These are phyloP conservation scores for Dorcoceras hygrometricum DNA, from an alignment of 257 asterid species.

Conservation along the genomic window DNA sequence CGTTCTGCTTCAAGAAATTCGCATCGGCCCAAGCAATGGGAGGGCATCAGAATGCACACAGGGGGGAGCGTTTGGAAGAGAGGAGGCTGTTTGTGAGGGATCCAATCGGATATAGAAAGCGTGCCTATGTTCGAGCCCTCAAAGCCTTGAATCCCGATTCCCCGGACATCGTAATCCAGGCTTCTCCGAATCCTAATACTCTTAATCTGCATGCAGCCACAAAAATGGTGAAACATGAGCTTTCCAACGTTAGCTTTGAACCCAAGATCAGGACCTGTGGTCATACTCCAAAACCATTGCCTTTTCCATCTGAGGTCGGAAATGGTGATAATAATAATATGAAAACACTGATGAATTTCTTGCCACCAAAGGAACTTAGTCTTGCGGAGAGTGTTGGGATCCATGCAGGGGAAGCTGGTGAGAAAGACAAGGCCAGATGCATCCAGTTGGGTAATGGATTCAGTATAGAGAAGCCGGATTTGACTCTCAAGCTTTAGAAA, in stretches of 20 bases:
- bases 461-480: slow-evolving; percentile 32
- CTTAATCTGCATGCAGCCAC: slow-evolving; percentile 26
- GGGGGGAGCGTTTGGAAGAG: slow-evolving; percentile 45
- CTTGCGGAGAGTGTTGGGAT: slow-evolving; percentile 28
- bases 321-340: neutral
- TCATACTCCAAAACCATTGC: neutral
- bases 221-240: slow-evolving; percentile 19
- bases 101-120: slow-evolving; percentile 40
- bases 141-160: slow-evolving; percentile 4
- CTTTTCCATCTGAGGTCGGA: neutral
- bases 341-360: slow-evolving; percentile 22
- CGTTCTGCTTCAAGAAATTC: slow-evolving; percentile 51
- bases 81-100: slow-evolving; percentile 34
- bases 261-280: neutral
- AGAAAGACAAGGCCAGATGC: slow-evolving; percentile 17
- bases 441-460: slow-evolving; percentile 15
- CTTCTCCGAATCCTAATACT: neutral
- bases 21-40: slow-evolving; percentile 61
- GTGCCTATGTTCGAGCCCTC: slow-evolving; percentile 31
- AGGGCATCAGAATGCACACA: slow-evolving; percentile 55
- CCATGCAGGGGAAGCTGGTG: slow-evolving; percentile 11
- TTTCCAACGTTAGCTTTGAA: slow-evolving; percentile 8
- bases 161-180: neutral
- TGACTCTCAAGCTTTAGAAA: slow-evolving; percentile 37
- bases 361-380: slow-evolving; percentile 35